Conservation (phyloP, 228 moss, liverwort and hornwort genomes). For the Sphagnum fallax region DNA sequence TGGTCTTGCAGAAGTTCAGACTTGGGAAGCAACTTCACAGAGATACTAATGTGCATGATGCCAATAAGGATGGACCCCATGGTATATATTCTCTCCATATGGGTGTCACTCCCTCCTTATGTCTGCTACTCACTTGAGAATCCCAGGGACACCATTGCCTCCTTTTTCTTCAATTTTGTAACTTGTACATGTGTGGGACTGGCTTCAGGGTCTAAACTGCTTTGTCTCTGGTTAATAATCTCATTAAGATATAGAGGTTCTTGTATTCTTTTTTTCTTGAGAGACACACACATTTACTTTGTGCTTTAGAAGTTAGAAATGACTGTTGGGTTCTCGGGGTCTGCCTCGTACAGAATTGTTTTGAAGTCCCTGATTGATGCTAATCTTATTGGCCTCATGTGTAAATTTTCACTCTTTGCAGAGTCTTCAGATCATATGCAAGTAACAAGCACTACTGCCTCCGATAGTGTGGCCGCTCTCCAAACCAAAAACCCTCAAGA, state of each 20-base stretch:
- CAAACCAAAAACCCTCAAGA: slow-evolving; percentile 60
- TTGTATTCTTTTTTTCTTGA: no score
- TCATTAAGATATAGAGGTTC: neutral
- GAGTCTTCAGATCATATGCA: slow-evolving; percentile 63
- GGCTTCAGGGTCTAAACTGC: neutral
- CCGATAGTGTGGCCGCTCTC: slow-evolving; percentile 39
- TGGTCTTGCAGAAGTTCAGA: slow-evolving; percentile 67
- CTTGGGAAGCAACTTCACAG: slow-evolving; percentile 79
- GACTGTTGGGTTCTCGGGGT: no score
- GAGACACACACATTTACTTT: no score
- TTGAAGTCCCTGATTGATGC: no score
- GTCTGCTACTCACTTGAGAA: neutral
- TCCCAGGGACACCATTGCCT: neutral
- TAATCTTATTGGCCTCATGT: no score
- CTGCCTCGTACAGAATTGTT: no score
- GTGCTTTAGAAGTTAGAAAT: no score
- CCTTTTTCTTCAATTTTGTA: neutral
- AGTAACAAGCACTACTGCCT: slow-evolving; percentile 24
- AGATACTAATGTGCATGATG: slow-evolving; percentile 55
- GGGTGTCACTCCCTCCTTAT: neutral
- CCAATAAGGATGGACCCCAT: slow-evolving; percentile 48
- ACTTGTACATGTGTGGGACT: neutral
- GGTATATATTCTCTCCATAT: slow-evolving; percentile 12
- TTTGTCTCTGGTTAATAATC: neutral
- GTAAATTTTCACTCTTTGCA: slow-evolving; percentile 4